Evolutionary conservation across 1,284 basidiomycete genomes (phyloP).

Genomic region (Pascua guehoae): DNA sequence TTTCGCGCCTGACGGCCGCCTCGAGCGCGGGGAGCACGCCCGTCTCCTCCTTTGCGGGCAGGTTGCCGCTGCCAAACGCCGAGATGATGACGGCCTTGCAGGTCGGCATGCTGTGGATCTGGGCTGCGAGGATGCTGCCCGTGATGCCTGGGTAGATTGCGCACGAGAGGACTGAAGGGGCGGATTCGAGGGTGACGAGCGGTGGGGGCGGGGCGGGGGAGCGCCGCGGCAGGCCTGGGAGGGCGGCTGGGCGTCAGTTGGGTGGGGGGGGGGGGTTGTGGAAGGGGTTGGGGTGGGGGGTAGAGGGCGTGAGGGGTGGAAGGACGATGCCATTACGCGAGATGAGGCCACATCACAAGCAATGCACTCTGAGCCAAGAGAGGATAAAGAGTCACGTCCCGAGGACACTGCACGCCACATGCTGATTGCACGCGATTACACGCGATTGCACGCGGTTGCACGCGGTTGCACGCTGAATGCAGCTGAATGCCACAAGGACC

Average conservation of each 20-base stretch:
- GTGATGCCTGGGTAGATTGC: slow-evolving; percentile 42
- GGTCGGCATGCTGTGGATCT: slow-evolving; percentile 40
- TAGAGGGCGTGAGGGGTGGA: no score
- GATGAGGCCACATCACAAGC: no score
- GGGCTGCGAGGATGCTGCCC: slow-evolving; percentile 38
- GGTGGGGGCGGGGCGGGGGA: slow-evolving; percentile 21
- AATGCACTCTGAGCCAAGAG: no score
- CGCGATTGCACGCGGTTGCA: no score
- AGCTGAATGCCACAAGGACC: neutral
- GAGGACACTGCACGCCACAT: no score
- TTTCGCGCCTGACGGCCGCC: slow-evolving; percentile 37
- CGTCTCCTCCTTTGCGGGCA: slow-evolving; percentile 36
- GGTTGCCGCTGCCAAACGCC: slow-evolving; percentile 43
- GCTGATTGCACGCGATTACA: no score
- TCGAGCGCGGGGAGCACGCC: slow-evolving; percentile 37
- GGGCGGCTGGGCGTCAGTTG: slow-evolving; percentile 14
- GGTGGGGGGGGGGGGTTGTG: neutral
- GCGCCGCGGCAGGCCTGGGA: slow-evolving; percentile 20
- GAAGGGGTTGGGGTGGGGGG: no score
- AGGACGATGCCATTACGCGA: no score
- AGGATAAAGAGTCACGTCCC: no score
- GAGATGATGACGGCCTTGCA: slow-evolving; percentile 43
- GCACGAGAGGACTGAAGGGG: slow-evolving; percentile 33
- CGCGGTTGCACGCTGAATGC: neutral
- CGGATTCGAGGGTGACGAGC: slow-evolving; percentile 29